phyloP scores from a whole-genome alignment of 352 stramenopile genomes.

The Phytophthora ohioensis region DNA sequence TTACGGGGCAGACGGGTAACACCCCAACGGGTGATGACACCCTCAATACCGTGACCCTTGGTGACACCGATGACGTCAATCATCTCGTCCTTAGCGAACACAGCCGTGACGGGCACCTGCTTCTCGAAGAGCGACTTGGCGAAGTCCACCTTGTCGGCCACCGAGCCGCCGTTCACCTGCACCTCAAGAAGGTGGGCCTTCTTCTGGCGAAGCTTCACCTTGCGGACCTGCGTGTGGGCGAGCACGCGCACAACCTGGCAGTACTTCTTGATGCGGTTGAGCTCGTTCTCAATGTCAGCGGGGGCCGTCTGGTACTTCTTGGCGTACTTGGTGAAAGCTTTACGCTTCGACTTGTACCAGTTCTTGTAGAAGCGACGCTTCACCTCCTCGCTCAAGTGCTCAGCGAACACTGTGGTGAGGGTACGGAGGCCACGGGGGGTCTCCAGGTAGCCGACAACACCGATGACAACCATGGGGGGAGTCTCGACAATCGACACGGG shows the following conservation, averaged over 20 bases:
- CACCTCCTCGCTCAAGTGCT: conserved; percentile 99
- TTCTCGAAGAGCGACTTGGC: conserved; percentile 99
- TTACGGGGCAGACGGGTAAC: conserved; percentile 99
- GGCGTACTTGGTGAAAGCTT: conserved; percentile 99
- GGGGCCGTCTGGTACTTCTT: conserved; percentile 98
- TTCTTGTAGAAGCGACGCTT: conserved; percentile 99
- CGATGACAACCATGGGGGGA: conserved; percentile 99
- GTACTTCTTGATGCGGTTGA: conserved; percentile 99
- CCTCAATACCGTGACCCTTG: conserved; percentile 99
- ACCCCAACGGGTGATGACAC: conserved; percentile 99
- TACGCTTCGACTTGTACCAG: conserved; percentile 99
- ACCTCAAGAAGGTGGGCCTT: conserved; percentile 99
- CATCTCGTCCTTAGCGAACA: conserved; percentile 98
- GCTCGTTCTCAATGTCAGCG: conserved; percentile 95
- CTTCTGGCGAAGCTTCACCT: conserved; percentile 99
- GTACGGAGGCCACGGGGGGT: conserved; percentile 98
- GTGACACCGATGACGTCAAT: conserved; percentile 99
- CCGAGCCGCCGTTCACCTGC: conserved; percentile 98
- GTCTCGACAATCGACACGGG: conserved; percentile 99
- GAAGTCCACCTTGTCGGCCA: conserved; percentile 99
- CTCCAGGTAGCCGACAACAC: conserved; percentile 99
- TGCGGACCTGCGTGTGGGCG: conserved; percentile 99
- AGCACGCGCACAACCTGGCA: conserved; percentile 99
- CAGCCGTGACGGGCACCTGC: conserved; percentile 96
- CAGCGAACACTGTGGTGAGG: conserved; percentile 99